Evolutionary conservation across 805 yeast genomes (phyloP), one percentile per base, ranked within the genome.

Genomic region (Yarrowia divulgata): DNA sequence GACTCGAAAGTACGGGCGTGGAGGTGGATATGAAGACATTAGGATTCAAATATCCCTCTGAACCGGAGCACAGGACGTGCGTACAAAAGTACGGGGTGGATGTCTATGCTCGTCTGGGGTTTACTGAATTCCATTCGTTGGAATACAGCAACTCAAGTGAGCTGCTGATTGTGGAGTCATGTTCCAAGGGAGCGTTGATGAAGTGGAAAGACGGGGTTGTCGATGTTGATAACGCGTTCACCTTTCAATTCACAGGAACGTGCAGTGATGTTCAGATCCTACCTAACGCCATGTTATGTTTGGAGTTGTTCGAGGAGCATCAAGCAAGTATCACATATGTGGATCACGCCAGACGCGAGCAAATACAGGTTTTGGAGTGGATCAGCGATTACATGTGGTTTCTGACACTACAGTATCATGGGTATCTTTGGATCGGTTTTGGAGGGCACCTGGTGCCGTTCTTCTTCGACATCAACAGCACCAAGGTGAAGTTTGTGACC

Each of bases 1-100:
- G 14, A 37, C 43, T 54, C 1, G 60, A 8, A 37, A n/a, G 18
- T 12, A 19, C 60, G 4, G 43, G 43, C 18, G 37, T 37, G 13
- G 60, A 37, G 23, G 18, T 54, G 13, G 43, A 37, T 16, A 54
- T 54, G 60, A 54, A 54, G 43, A 54, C 60, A n/a, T 45, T 54
- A 2, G 43, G 32, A 8, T 19, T 54, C 34, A 54, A 8, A 1
- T 3, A 35, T 12, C n/a, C 12, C 16, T 4, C 29, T 3, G 42
- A 52, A 29, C 29, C 23, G 3, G 57, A 52, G 8, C 16, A 9
- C 57, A 52, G 18, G 16, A 52, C 29, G n/a, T n/a, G 42, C 35
- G 42, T n/a, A 19, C 42, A 52, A 35, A 52, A 35, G 42, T 52
- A 35, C n/a, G 57, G 57, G 1, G 57, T 35, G 9, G 42, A 52